phyloP scores from a whole-genome alignment of 495 filamentous ascomycete genomes.

The Annulohypoxylon stygium region DNA sequence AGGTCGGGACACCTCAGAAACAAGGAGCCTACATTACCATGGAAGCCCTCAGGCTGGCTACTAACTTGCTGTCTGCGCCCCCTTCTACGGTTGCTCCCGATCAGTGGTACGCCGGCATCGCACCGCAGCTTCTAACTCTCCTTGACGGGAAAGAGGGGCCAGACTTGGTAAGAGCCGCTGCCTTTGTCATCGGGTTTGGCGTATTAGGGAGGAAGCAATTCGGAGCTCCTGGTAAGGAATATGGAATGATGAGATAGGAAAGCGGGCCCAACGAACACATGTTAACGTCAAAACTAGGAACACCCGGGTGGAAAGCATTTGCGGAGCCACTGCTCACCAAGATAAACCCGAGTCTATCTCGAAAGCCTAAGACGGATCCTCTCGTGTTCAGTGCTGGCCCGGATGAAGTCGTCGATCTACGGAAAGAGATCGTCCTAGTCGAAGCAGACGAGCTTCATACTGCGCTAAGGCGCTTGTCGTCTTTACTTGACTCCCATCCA shows the following conservation, averaged over 20 bases:
- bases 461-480: slow-evolving; percentile 69
- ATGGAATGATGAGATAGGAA: slow-evolving; percentile 28
- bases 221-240: slow-evolving; percentile 72
- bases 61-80: slow-evolving; percentile 71
- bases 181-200: slow-evolving; percentile 80
- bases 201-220: slow-evolving; percentile 74
- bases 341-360: slow-evolving; percentile 67
- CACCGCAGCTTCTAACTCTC: slow-evolving; percentile 74
- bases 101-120: slow-evolving; percentile 72
- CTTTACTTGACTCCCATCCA: slow-evolving; percentile 74
- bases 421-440: slow-evolving; percentile 57
- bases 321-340: slow-evolving; percentile 72
- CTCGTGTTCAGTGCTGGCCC: slow-evolving; percentile 39
- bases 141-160: slow-evolving; percentile 74
- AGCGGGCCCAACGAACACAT: neutral
- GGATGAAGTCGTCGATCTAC: slow-evolving; percentile 58
- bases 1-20: slow-evolving; percentile 58
- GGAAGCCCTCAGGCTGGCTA: slow-evolving; percentile 77
- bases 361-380: slow-evolving; percentile 23
- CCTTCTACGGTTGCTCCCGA: slow-evolving; percentile 69
- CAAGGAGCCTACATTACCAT: slow-evolving; percentile 76
- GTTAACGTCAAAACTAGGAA: slow-evolving; percentile 54
- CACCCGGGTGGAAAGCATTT: slow-evolving; percentile 77
- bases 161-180: slow-evolving; percentile 74
- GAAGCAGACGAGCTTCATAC: slow-evolving; percentile 56